phyloP scores from a whole-genome alignment of 1,284 basidiomycete genomes.

The Puccinia horiana region DNA sequence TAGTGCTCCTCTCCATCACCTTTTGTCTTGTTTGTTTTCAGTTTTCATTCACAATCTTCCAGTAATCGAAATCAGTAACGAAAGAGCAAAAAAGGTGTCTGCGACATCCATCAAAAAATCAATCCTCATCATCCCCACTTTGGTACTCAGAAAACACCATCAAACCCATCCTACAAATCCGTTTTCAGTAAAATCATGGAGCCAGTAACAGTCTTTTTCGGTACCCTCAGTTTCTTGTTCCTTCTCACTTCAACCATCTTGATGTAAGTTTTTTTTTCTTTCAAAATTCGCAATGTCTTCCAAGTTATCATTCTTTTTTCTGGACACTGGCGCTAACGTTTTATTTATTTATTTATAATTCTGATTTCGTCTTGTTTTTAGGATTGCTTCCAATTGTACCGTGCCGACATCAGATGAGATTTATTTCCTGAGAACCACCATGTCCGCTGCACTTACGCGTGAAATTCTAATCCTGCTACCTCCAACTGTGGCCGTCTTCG shows the following conservation, averaged over 20 bases:
- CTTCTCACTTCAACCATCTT: constrained; percentile 19
- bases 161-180: not conserved
- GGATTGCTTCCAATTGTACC: constrained; percentile 39
- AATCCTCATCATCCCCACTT: not conserved
- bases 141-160: not conserved
- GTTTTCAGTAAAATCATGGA: constrained; percentile 9
- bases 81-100: not conserved
- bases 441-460: constrained; percentile 22
- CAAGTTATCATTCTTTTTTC: too few species aligned
- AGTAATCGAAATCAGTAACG: constrained; percentile 17
- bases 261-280: constrained; percentile 10
- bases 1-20: not conserved
- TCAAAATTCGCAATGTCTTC: too few species aligned
- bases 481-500: constrained; percentile 31
- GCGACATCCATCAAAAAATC: not conserved
- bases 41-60: not conserved
- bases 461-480: constrained; percentile 6
- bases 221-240: constrained; percentile 26
- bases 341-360: too few species aligned
- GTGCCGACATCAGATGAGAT: constrained; percentile 28
- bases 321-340: too few species aligned
- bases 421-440: constrained; percentile 36
- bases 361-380: not conserved
- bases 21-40: not conserved
- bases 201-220: constrained; percentile 23